Base-by-base conservation (phyloP, 139 green algal species). In the Haematococcus lacustris region DNA sequence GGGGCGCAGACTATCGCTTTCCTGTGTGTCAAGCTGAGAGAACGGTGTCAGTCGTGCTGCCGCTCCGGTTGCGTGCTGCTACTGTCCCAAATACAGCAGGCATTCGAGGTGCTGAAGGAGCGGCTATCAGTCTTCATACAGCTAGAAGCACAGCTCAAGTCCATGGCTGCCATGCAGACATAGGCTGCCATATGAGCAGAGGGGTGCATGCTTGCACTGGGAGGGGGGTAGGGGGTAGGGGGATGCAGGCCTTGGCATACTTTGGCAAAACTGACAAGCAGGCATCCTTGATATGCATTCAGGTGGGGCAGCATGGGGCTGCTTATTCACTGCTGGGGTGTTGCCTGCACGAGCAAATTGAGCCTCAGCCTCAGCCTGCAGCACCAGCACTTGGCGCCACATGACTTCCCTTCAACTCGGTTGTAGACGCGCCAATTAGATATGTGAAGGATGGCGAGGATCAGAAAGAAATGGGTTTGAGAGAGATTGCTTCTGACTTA, bases 21-120 rank as follows among this genome's bases (percentile, higher is more conserved):
- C 39, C 75, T 85, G 26, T 95, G 90, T 66, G 80, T 92, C 21
- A 74, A 80, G 53, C 71, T 95, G 63, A 76, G 90, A 1, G 87
- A 94, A 35, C 74, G 76, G 2, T 92, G 88, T 71, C 85, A 87
- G 38, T 33, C 68, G 37, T 57, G 70, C 7, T 70, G 88, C 43
- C 41, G 60, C 21, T 7, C 47, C 28, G 59, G 47, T 50, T 86
- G 78, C 35, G 40, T 73, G 38, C 47, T 13, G 4, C 39, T 83
- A 59, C 37, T 85, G 17, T 61, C 37, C 33, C 75, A 82, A 32
- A 74, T 84, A 17, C 39, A n/a, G 2, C 38, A 51, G 3, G 75
- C 71, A 30, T 86, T 76, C 34, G 25, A 43, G 4, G 71, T 78
- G 68, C 79, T 92, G 25, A 84, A 84, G 37, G 34, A 28, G 51